These are phyloP conservation scores for Rhodotorula sp. DNA, from an alignment of 1,284 basidiomycete species.

Conservation along the genomic window DNA sequence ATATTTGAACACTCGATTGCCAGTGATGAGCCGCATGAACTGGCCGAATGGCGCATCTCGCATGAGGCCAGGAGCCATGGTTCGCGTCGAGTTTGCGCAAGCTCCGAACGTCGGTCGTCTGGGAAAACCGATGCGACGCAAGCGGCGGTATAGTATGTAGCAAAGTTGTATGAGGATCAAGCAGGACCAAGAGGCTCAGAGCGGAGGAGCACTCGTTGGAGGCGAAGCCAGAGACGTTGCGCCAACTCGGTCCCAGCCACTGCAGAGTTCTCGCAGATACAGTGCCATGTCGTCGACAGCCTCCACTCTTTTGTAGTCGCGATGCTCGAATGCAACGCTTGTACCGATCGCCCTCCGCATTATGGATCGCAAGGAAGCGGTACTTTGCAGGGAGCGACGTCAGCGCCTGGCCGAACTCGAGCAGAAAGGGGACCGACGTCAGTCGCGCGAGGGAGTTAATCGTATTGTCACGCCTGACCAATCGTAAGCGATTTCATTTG, in stretches of 20 bases:
- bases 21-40: conserved; percentile 35
- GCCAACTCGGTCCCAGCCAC: no score
- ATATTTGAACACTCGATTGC: conserved; percentile 36
- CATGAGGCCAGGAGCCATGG: conserved; percentile 25
- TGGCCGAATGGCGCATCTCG: conserved; percentile 42
- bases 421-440: background rate
- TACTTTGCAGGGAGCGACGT: background rate
- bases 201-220: background rate
- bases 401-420: no score
- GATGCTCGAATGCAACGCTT: background rate
- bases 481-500: no score
- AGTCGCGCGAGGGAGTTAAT: background rate
- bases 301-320: background rate
- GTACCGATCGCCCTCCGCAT: background rate
- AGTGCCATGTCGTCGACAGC: background rate
- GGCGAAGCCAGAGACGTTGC: no score
- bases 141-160: no score
- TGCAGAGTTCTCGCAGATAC: background rate
- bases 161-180: no score
- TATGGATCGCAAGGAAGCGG: background rate
- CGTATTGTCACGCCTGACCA: no score
- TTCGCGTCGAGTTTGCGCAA: no score
- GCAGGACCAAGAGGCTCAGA: background rate
- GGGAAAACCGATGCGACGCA: no score
- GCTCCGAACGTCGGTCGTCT: no score